Conservation (phyloP, 176 grass and related monocot species). For the Eleusine indica region DNA sequence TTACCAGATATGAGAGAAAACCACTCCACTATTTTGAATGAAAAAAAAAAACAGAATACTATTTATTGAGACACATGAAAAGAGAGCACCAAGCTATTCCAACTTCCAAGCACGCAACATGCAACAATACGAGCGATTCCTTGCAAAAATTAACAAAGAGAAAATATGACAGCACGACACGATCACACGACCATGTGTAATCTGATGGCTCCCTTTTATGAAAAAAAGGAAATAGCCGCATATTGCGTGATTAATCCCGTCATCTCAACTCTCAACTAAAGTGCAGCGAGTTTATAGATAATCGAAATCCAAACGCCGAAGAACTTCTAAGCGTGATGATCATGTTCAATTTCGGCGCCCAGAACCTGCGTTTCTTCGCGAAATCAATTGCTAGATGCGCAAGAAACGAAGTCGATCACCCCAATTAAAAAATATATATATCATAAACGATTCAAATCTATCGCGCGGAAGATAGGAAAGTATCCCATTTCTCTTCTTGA, state of each 20-base stretch:
- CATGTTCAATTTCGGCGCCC: neutral
- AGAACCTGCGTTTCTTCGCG: slow-evolving; percentile 17
- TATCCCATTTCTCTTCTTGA: neutral
- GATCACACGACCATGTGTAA: neutral
- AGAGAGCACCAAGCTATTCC: neutral
- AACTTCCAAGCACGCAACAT: slow-evolving; percentile 12
- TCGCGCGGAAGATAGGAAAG: neutral
- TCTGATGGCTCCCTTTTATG: neutral
- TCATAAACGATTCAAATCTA: neutral
- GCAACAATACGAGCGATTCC: neutral
- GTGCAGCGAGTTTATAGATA: neutral
- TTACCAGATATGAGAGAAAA: no score
- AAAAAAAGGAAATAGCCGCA: slow-evolving; percentile 3
- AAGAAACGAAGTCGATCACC: neutral
- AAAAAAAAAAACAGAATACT: neutral
- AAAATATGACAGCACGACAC: neutral
- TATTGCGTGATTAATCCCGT: neutral
- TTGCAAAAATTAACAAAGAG: neutral
- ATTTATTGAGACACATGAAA: slow-evolving; percentile 6
- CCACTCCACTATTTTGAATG: neutral
- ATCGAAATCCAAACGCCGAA: neutral
- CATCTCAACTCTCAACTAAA: slow-evolving; percentile 25
- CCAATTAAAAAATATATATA: neutral
- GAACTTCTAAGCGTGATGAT: slow-evolving; percentile 17
- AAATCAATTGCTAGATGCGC: neutral